Evolutionary conservation across 148 eudicot genomes (phyloP), one percentile per base, ranked within the genome.

Genomic region (Cornus suecica): DNA sequence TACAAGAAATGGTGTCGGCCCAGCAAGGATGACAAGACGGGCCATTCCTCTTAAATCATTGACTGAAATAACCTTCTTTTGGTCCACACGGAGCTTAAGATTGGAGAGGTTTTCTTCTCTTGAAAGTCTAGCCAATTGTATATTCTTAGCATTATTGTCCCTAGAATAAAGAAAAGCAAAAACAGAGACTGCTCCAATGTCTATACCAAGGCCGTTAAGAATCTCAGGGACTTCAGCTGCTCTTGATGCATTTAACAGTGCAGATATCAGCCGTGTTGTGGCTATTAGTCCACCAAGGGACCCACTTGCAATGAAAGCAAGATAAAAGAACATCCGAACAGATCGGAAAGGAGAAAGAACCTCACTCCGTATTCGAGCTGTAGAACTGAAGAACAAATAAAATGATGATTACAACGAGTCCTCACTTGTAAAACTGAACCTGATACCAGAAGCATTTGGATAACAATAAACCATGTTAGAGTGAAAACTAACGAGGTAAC

Each of bases 291-390:
- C 91, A 81, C 99, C 99, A 68, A 94, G 80, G 45, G 87, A 74
- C 71, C 80, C 97, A 75, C 97, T 92, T 48, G 97, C 99, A 25
- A 94, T 88, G 80, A 94, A 94, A 72, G 99, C 97, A 67, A 92
- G 86, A 80, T 92, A 94, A 81, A 94, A 94, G 86, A 94, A 94
- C 99, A 94, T 94, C 58, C 99, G 89, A 65, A 94, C 84, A 1
- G 99, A 84, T 56, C 99, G 97, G 76, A 94, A 94, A 25, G 99
- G 99, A 71, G 99, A 65, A 45, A 94, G 97, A 71, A 94, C 99
- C 87, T 94, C 99, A 72, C 99, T 89, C 62, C 99, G 79, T 78
- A 94, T 92, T 92, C 83, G 89, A 80, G 99, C 97, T 66, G 89
- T 72, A 67, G 99, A 94, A 77, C 99, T 92, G 83, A 75, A 92